phyloP scores from a whole-genome alignment of 495 filamentous ascomycete species.

The Barbatosphaeria neglecta region DNA sequence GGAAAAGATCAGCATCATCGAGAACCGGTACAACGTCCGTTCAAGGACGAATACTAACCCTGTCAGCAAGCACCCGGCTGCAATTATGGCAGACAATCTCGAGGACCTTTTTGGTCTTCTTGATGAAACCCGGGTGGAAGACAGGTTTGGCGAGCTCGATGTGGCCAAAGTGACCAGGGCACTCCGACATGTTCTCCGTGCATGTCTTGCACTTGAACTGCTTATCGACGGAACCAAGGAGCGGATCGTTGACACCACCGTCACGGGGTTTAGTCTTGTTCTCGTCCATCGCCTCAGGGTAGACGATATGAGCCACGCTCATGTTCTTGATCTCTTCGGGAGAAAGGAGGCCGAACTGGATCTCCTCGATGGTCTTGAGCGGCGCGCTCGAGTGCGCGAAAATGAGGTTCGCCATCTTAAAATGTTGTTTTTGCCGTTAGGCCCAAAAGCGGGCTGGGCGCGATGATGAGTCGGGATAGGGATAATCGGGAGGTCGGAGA shows the following conservation, averaged over 20 bases:
- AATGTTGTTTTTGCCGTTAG: constrained; percentile 1
- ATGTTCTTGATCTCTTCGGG: constrained; percentile 97
- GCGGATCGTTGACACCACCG: constrained; percentile 84
- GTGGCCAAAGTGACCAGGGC: constrained; percentile 94
- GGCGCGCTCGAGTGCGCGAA: constrained; percentile 91
- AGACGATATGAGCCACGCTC: constrained; percentile 86
- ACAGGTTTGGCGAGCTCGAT: constrained; percentile 93
- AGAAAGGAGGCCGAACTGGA: constrained; percentile 93
- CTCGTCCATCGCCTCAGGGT: constrained; percentile 98
- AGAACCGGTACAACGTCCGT: constrained; percentile 29
- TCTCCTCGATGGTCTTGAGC: constrained; percentile 89
- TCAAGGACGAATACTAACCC: constrained; percentile 62
- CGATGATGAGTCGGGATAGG: neutral
- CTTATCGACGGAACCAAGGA: constrained; percentile 87
- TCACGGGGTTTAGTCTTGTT: constrained; percentile 75
- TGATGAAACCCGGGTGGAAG: constrained; percentile 91
- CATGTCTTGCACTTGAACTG: constrained; percentile 91
- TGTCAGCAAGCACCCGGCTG: constrained; percentile 85
- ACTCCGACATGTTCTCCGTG: constrained; percentile 85
- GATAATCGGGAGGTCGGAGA: neutral
- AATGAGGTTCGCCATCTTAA: constrained; percentile 82
- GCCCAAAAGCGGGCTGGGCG: no score
- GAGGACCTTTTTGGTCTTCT: constrained; percentile 93
- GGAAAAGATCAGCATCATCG: constrained; percentile 51
- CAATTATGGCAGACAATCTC: constrained; percentile 98